Conservation (phyloP, 208 protist genomes). For the Trypanosoma vivax region DNA sequence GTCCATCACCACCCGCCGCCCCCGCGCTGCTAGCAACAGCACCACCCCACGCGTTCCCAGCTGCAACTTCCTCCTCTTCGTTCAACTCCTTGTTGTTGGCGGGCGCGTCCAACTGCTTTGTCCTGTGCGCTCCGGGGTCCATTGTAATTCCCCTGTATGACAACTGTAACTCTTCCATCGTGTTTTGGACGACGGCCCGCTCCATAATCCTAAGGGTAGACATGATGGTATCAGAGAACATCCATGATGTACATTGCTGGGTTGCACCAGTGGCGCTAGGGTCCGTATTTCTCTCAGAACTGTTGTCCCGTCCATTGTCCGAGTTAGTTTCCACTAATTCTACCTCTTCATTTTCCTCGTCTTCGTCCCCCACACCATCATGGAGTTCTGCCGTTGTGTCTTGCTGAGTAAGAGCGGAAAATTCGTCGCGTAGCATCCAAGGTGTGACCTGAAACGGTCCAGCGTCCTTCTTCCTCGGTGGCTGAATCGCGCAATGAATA, state of each 20-base stretch:
- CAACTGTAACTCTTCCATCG: conserved; percentile 79
- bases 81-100: neutral
- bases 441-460: conserved; percentile 69
- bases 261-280: conserved; percentile 3
- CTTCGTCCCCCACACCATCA: conserved; percentile 12
- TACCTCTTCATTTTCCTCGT: conserved; percentile 47
- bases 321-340: conserved; percentile 24
- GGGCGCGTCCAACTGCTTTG: neutral
- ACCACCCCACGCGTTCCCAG: no score
- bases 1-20: no score
- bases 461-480: conserved; percentile 40
- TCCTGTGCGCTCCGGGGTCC: conserved; percentile 23
- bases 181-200: conserved; percentile 88
- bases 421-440: conserved; percentile 89
- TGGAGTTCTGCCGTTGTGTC: conserved; percentile 46
- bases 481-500: conserved; percentile 80
- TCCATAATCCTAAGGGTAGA: conserved; percentile 86
- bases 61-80: no score
- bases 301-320: conserved; percentile 22
- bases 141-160: conserved; percentile 77
- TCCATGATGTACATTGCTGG: conserved; percentile 31
- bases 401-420: conserved; percentile 31
- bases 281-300: conserved; percentile 15
- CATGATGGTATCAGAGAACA: conserved; percentile 72
- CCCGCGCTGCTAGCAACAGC: no score